Conservation (phyloP, 2,329 filamentous ascomycete species). For the Trichoderma endophyticum region DNA sequence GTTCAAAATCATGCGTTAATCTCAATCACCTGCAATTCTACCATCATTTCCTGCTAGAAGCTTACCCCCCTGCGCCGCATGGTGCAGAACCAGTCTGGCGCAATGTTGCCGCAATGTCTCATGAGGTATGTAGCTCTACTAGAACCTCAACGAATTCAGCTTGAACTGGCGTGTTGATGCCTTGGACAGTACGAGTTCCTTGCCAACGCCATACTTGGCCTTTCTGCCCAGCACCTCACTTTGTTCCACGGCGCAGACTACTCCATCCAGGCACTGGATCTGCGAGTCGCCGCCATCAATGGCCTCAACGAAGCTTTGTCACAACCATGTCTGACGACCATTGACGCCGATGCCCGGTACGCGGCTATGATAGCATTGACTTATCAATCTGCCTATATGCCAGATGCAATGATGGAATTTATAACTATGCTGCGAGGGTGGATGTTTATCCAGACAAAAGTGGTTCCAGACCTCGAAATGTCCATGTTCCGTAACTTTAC, state of each 20-base stretch:
- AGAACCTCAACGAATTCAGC: not conserved
- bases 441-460: slow-evolving; percentile 20
- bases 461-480: not conserved
- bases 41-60: slow-evolving; percentile 49
- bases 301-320: slow-evolving; percentile 35
- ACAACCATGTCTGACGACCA: slow-evolving; percentile 26
- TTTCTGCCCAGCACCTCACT: slow-evolving; percentile 39
- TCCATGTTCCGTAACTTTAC: not conserved
- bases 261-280: slow-evolving; percentile 31
- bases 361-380: slow-evolving; percentile 36
- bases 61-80: slow-evolving; percentile 41
- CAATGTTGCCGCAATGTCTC: slow-evolving; percentile 36
- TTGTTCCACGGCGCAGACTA: slow-evolving; percentile 25
- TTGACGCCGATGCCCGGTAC: slow-evolving; percentile 38
- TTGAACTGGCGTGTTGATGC: not conserved
- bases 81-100: slow-evolving; percentile 37
- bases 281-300: slow-evolving; percentile 38
- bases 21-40: slow-evolving; percentile 50
- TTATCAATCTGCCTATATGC: slow-evolving; percentile 40
- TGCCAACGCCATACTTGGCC: slow-evolving; percentile 41
- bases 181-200: slow-evolving; percentile 37
- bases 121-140: slow-evolving; percentile 28
- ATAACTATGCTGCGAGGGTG: slow-evolving; percentile 39
- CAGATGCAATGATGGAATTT: slow-evolving; percentile 40
- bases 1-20: slow-evolving; percentile 30